Evolutionary conservation across 805 yeast genomes (phyloP).

Genomic region (Lachancea sp.): DNA sequence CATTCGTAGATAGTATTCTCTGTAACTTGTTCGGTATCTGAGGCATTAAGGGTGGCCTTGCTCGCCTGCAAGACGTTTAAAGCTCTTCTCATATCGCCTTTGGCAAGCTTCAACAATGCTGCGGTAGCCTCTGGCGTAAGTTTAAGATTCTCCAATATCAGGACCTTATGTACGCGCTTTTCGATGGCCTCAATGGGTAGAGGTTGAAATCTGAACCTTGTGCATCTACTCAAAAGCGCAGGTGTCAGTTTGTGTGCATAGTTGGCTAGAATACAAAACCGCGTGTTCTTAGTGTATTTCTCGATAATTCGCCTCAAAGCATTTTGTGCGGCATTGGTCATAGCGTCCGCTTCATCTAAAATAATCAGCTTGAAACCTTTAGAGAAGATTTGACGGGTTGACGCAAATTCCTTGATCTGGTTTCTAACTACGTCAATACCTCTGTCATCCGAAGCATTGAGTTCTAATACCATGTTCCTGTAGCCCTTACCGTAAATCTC

Average conservation of each 20-base stretch:
- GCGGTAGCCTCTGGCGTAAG: conserved; percentile 53
- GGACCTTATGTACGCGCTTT: conserved; percentile 61
- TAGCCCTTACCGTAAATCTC: conserved; percentile 81
- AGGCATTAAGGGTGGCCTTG: conserved; percentile 59
- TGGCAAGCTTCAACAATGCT: conserved; percentile 65
- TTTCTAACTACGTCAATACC: conserved; percentile 98
- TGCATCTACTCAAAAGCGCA: conserved; percentile 89
- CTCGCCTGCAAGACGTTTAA: conserved; percentile 93
- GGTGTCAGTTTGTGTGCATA: conserved; percentile 95
- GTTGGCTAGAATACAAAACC: conserved; percentile 92
- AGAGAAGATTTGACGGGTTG: conserved; percentile 87
- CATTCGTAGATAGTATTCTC: conserved; percentile 83
- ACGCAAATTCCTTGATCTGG: conserved; percentile 93
- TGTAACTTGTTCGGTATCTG: conserved; percentile 49
- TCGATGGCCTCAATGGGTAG: conserved; percentile 60
- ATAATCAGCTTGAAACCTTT: conserved; percentile 82
- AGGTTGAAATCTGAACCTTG: conserved; percentile 90
- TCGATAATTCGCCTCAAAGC: conserved; percentile 77
- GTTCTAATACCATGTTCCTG: conserved; percentile 83
- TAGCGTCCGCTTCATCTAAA: conserved; percentile 95
- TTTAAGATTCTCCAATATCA: conserved; percentile 57
- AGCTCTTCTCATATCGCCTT: conserved; percentile 96
- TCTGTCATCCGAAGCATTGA: conserved; percentile 95
- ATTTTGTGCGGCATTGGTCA: conserved; percentile 82
- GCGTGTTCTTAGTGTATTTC: conserved; percentile 87